Evolutionary conservation across 1,284 basidiomycete genomes (phyloP).

Genomic region (Irpex rosettiformis): DNA sequence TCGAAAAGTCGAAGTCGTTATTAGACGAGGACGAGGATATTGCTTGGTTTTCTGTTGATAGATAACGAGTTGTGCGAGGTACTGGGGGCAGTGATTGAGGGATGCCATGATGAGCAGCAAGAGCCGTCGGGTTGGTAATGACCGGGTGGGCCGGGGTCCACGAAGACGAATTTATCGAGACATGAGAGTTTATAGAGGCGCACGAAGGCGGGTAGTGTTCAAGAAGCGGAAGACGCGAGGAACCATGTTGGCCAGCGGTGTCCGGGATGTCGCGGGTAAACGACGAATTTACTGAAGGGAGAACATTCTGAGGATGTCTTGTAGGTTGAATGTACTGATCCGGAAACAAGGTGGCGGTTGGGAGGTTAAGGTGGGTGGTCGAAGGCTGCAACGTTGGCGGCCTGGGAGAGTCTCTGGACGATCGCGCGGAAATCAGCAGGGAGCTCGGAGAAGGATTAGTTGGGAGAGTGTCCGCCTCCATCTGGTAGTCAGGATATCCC

Average conservation of each 20-base stretch:
- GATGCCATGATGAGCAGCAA: conserved; percentile 73
- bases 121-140: conserved; percentile 47
- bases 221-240: conserved; percentile 20
- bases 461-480: conserved; percentile 23
- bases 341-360: conserved; percentile 38
- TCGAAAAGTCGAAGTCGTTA: conserved; percentile 31
- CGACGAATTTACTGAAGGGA: conserved; percentile 30
- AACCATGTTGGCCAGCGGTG: conserved; percentile 31
- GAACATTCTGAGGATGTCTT: conserved; percentile 35
- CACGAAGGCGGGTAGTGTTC: conserved; percentile 37
- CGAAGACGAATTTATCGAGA: conserved; percentile 36
- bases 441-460: conserved; percentile 1
- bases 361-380: conserved; percentile 23
- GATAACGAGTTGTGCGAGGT: conserved; percentile 51
- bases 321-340: conserved; percentile 22
- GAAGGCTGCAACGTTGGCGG: conserved; percentile 38
- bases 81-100: conserved; percentile 63
- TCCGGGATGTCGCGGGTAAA: conserved; percentile 28
- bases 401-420: conserved; percentile 36
- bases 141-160: conserved; percentile 41
- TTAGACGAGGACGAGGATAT: conserved; percentile 21
- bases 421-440: conserved; percentile 38
- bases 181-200: conserved; percentile 38
- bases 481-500: conserved; percentile 12
- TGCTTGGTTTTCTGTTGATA: conserved; percentile 31